phyloP scores from a whole-genome alignment of 1,139 yeast species.

The Blastobotrys aristatus region DNA sequence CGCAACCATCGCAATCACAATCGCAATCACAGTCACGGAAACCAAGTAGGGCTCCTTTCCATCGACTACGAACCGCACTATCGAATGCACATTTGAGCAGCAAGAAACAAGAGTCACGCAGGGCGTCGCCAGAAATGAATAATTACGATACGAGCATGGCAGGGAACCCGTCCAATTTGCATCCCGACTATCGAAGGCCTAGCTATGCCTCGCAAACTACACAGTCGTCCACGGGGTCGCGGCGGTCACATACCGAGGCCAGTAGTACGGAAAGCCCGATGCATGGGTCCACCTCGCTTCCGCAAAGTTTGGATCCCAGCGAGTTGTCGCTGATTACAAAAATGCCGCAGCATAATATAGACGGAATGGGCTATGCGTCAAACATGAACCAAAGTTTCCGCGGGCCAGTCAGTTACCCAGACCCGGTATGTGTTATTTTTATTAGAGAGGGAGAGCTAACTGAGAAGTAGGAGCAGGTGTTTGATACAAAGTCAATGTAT shows the following conservation, averaged over 20 bases:
- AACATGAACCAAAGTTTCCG: constrained; percentile 5
- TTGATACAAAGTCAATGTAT: constrained; percentile 23
- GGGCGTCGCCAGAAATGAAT: constrained; percentile 11
- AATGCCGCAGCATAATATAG: constrained; percentile 13
- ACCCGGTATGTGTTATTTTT: constrained; percentile 14
- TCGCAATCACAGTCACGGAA: constrained; percentile 5
- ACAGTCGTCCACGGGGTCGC: constrained; percentile 16
- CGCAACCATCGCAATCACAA: neutral
- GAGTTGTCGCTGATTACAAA: constrained; percentile 20
- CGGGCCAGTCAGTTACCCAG: constrained; percentile 12
- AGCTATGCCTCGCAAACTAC: constrained; percentile 21
- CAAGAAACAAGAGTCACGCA: neutral
- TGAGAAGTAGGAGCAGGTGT: constrained; percentile 19
- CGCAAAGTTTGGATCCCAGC: constrained; percentile 19
- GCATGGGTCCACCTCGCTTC: constrained; percentile 18
- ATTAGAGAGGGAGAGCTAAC: neutral
- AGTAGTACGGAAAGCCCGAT: constrained; percentile 15
- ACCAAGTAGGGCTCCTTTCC: constrained; percentile 12
- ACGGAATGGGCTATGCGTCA: no score
- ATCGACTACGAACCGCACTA: constrained; percentile 21
- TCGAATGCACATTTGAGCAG: constrained; percentile 23
- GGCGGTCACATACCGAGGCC: constrained; percentile 10
- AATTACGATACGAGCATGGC: neutral
- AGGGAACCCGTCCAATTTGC: neutral
- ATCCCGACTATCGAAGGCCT: constrained; percentile 16